phyloP scores from a whole-genome alignment of 1,139 yeast genomes.

The Citeromyces siamensis region DNA sequence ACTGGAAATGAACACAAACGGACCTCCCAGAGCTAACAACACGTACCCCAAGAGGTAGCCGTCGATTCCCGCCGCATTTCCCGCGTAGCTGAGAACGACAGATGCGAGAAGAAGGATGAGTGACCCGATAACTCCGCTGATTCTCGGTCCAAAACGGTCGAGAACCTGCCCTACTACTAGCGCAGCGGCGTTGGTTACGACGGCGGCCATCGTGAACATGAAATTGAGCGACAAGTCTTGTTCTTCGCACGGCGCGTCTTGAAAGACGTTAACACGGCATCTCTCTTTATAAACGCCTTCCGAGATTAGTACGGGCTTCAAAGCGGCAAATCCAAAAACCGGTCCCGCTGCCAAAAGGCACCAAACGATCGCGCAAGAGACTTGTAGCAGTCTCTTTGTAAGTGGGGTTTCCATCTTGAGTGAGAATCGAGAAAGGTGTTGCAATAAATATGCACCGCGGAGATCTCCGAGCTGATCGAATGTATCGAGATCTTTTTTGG shows the following conservation, averaged over 20 bases:
- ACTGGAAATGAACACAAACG: constrained; percentile 70
- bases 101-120: constrained; percentile 41
- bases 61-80: constrained; percentile 28
- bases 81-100: constrained; percentile 27
- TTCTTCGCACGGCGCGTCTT: constrained; percentile 33
- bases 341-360: constrained; percentile 89
- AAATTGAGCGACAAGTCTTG: constrained; percentile 76
- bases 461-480: no score
- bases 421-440: no score
- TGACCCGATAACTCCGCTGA: constrained; percentile 70
- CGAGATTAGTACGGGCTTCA: constrained; percentile 65
- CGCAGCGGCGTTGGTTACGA: constrained; percentile 76
- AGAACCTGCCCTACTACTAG: constrained; percentile 70
- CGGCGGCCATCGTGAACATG: constrained; percentile 80
- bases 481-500: no score
- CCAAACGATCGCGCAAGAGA: constrained; percentile 69
- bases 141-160: constrained; percentile 70
- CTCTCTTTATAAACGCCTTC: constrained; percentile 65
- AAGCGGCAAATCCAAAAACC: constrained; percentile 88
- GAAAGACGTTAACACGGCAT: constrained; percentile 24
- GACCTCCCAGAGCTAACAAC: constrained; percentile 68
- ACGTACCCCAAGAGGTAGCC: constrained; percentile 54
- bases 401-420: not conserved
- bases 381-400: constrained; percentile 26
- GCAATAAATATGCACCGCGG: no score